phyloP scores from a whole-genome alignment of 495 filamentous ascomycete species.

The Chlorociboria aeruginascens region DNA sequence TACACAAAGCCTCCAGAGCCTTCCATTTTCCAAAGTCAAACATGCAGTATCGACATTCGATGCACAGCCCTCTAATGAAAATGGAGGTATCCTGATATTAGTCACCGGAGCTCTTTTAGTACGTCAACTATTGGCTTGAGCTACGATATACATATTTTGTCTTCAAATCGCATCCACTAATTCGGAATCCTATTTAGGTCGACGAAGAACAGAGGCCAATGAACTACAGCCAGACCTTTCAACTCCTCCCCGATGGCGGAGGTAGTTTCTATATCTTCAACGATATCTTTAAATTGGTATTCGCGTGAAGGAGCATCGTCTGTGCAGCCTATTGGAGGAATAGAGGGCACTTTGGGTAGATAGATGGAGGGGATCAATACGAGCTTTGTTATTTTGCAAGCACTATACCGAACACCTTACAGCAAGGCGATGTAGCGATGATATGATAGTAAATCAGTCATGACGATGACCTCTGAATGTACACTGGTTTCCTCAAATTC shows the following conservation, averaged over 20 bases:
- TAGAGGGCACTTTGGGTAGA: slow-evolving; percentile 5
- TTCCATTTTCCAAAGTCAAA: slow-evolving; percentile 69
- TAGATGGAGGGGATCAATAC: background rate
- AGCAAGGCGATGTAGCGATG: slow-evolving; percentile 2
- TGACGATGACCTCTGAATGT: background rate
- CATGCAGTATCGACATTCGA: slow-evolving; percentile 61
- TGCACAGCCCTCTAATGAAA: slow-evolving; percentile 54
- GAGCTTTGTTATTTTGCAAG: slow-evolving; percentile 12
- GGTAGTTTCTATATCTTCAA: slow-evolving; percentile 79
- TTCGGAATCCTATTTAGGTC: slow-evolving; percentile 36
- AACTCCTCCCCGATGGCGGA: slow-evolving; percentile 54
- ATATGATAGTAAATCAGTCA: background rate
- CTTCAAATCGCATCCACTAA: background rate
- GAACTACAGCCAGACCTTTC: slow-evolving; percentile 78
- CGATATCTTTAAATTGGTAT: slow-evolving; percentile 83
- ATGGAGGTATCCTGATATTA: slow-evolving; percentile 62
- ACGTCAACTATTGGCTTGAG: slow-evolving; percentile 19
- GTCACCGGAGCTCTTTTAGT: slow-evolving; percentile 79
- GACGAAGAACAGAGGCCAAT: slow-evolving; percentile 72
- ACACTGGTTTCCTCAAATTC: background rate
- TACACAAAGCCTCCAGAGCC: slow-evolving; percentile 32
- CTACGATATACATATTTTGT: background rate
- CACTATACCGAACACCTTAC: slow-evolving; percentile 16
- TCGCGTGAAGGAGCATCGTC: slow-evolving; percentile 25
- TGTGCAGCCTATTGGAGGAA: background rate